Base-by-base conservation (phyloP, 2,329 filamentous ascomycete species). In the Scedosporium apiospermum region DNA sequence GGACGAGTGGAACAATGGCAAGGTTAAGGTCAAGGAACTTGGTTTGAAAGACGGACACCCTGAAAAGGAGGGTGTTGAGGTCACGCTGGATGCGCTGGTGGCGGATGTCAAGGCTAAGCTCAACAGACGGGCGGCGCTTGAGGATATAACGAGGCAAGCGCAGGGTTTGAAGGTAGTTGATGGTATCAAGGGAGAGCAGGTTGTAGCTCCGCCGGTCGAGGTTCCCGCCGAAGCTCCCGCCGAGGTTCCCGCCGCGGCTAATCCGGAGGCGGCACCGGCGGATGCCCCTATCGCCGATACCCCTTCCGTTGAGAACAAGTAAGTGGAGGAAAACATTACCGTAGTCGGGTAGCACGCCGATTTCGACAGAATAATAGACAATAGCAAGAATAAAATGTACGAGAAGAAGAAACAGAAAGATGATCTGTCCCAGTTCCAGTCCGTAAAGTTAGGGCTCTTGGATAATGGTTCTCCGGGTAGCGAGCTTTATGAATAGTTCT, bases 31-130 rank as follows among this genome's bases (percentile, higher is more conserved):
- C 73, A 98, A 98, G 85, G 86, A 79, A 82, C 76, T 82, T 74
- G 79, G 91, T 57, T 79, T 96, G 63, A 82, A 83, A 3, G 88
- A 95, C 49, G 91, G 87, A 27, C 90, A 97, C 80, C 88, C 91
- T 0, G 91, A 96, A 74, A 96, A 97, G 79, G 90, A 96, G 64
- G 93, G 93, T 59, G 82, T 93, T 51, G 76, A 92, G 63, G 85
- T 97, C 23, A 78, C 87, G 61, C 80, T 89, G 66, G 75, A 75
- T 38, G 79, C 86, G 62, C 75, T 93, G 70, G 83, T 86, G 2
- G 73, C 77, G 12, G 88, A 91, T 74, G 80, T 92, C 51, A 84
- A 81, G 69, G 68, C 64, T 41, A 71, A 77, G 16, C 72, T 80
- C 59, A 70, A 73, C 63, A 73, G 76, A 64, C 79, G 78, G 69